Percentiles rank a stretch among this genome's conserved stretches.
Conservation (phyloP, 1,284 basidiomycete genomes). For the Puccinia polysora region DNA sequence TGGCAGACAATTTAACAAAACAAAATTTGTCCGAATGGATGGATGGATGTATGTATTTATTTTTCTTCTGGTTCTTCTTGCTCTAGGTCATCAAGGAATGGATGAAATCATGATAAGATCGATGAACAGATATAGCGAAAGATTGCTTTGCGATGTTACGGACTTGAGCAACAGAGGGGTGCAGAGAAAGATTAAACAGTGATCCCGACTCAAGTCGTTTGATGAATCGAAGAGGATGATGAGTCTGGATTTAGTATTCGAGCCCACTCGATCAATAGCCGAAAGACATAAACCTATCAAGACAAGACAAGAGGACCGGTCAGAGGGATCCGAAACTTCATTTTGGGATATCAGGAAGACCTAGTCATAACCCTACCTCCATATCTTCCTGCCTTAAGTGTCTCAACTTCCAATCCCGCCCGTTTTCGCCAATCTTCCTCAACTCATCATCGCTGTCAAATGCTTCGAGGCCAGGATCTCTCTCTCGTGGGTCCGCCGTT, state of each 20-base stretch:
- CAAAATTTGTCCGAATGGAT: too few relatives aligned
- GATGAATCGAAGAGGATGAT: too few relatives aligned
- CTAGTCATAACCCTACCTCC: slow-evolving; percentile 59
- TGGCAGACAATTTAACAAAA: too few relatives aligned
- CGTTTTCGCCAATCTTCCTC: slow-evolving; percentile 74
- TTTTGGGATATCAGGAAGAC: slow-evolving; percentile 15
- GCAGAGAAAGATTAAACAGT: too few relatives aligned
- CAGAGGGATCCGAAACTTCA: slow-evolving; percentile 23
- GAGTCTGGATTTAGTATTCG: slow-evolving; percentile 59
- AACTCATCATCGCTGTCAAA: slow-evolving; percentile 69
- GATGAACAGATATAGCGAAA: too few relatives aligned
- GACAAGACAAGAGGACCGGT: neutral
- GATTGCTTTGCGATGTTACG: too few relatives aligned
- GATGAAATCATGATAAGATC: too few relatives aligned
- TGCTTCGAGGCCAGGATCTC: slow-evolving; percentile 53
- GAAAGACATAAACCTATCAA: slow-evolving; percentile 63
- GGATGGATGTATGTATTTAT: too few relatives aligned
- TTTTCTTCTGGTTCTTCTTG: too few relatives aligned
- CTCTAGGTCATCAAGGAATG: too few relatives aligned
- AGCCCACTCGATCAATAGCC: slow-evolving; percentile 82
- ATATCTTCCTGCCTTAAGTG: slow-evolving; percentile 76
- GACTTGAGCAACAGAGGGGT: too few relatives aligned
- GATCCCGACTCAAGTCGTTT: too few relatives aligned
- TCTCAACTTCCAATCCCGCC: slow-evolving; percentile 80
- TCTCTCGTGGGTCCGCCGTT: neutral